Percentiles rank a stretch among this genome's conserved stretches.
Evolutionary conservation across 1,284 basidiomycete species (phyloP).

Genomic region (Entoloma clypeatum): DNA sequence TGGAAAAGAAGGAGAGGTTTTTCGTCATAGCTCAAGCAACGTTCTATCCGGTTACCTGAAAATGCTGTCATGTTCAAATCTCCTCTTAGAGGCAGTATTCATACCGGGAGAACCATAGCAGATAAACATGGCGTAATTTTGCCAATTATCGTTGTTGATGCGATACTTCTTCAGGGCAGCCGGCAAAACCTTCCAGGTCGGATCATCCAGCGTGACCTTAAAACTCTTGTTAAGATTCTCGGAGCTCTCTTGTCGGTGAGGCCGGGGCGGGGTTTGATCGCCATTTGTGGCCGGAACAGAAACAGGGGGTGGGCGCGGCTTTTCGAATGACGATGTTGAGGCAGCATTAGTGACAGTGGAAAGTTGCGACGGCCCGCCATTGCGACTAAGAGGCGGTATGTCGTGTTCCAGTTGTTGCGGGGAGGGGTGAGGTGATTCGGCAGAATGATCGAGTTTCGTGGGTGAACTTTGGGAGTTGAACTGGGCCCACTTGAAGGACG

Average conservation of each 20-base stretch:
- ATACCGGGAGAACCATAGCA: conserved; percentile 90
- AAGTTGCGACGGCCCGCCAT: conserved; percentile 27
- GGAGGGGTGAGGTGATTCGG: conserved; percentile 74
- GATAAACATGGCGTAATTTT: conserved; percentile 98
- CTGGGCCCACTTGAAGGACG: conserved; percentile 80
- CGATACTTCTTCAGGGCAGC: conserved; percentile 98
- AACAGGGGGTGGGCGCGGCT: conserved; percentile 27
- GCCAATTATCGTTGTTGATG: conserved; percentile 98
- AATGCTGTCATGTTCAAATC: not conserved
- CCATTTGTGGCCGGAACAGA: conserved; percentile 30
- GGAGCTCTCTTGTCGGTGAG: conserved; percentile 59
- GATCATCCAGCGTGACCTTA: conserved; percentile 92
- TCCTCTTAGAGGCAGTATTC: conserved; percentile 19
- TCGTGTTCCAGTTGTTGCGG: conserved; percentile 74
- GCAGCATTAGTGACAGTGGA: conserved; percentile 17
- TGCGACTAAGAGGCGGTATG: conserved; percentile 37
- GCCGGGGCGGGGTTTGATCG: conserved; percentile 33
- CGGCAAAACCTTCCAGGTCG: conserved; percentile 96
- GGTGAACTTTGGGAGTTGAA: conserved; percentile 72
- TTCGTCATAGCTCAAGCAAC: conserved; percentile 97
- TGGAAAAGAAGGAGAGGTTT: conserved; percentile 97
- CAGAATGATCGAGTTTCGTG: conserved; percentile 54
- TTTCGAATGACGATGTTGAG: conserved; percentile 16
- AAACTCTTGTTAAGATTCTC: conserved; percentile 78
- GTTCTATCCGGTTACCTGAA: conserved; percentile 76